Percentiles rank a stretch among this genome's conserved stretches.
These are phyloP conservation scores for Rhodosporidiobolus odoratus DNA, from an alignment of 768 basidiomycete genomes.

Conservation along the genomic window DNA sequence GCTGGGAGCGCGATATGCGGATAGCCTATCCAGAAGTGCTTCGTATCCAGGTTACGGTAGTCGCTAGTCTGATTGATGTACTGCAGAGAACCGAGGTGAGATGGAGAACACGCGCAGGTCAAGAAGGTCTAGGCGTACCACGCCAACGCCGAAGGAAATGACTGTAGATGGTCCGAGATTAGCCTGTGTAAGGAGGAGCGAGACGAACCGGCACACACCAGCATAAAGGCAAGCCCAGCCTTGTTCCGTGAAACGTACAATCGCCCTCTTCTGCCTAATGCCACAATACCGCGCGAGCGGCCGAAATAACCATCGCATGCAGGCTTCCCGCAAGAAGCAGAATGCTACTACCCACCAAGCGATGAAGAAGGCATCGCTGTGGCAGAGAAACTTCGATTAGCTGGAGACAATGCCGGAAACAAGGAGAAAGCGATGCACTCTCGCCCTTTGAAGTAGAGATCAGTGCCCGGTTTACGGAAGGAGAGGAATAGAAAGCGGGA, in stretches of 20 bases:
- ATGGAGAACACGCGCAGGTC: not conserved
- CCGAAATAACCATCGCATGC: slow-evolving; percentile 67
- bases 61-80: slow-evolving; percentile 73
- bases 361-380: slow-evolving; percentile 68
- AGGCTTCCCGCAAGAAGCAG: slow-evolving; percentile 74
- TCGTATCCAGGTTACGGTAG: slow-evolving; percentile 60
- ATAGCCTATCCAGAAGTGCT: slow-evolving; percentile 69
- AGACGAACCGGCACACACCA: slow-evolving; percentile 50
- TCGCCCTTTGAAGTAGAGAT: slow-evolving; percentile 36
- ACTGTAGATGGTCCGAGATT: not conserved
- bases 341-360: slow-evolving; percentile 76
- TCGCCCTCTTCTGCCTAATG: slow-evolving; percentile 48
- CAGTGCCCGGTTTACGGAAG: slow-evolving; percentile 21
- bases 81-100: slow-evolving; percentile 49
- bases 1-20: slow-evolving; percentile 76
- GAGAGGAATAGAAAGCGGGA: slow-evolving; percentile 33
- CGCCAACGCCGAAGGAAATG: slow-evolving; percentile 67
- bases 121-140: slow-evolving; percentile 60
- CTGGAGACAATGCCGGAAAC: not conserved
- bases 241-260: slow-evolving; percentile 89
- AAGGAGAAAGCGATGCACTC: slow-evolving; percentile 21
- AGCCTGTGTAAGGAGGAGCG: not conserved
- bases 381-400: not conserved
- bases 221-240: slow-evolving; percentile 77
- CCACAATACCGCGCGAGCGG: slow-evolving; percentile 78